Evolutionary conservation across 352 stramenopile genomes (phyloP), one percentile per base, ranked within the genome.

Genomic region (Globisporangium radiosum): DNA sequence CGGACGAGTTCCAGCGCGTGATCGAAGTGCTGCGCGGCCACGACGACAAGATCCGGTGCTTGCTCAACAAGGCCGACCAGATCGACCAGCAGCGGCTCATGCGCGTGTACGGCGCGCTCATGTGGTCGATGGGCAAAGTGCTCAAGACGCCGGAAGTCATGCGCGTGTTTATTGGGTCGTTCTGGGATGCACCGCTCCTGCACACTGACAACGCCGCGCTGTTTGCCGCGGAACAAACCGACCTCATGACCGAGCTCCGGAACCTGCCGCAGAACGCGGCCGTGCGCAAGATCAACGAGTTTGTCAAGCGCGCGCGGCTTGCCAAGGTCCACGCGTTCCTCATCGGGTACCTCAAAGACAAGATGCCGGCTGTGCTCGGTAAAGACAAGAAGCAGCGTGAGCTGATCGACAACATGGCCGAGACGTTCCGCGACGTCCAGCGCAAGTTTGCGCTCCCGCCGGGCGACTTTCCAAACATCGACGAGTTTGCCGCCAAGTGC

Each of bases 11-110:
- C 66, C 97, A 98, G 75, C 86, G 81, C 42, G 94, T 97, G 39
- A 99, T 99, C 71, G 94, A 99, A 70, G 88, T 97, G 8, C 81
- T 99, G 8, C 88, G 92, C 55, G 78, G 95, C 55, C 95, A 99
- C 58, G 96, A 99, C 72, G 97, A 99, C 72, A 99, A 99, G 76
- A 98, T 99, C 60, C 84, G 97, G 9, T 98, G 96, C 67, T 92
- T 99, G 37, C 85, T 99, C 43, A 99, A 99, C 77, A 99, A 99
- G 72, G 96, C 97, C 38, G 97, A 99, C 81, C 90, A 98, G 74
- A 97, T 99, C 54, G 92, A 98, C 72, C 83, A 96, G 60, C 96
- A 99, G 66, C 91, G 98, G 57, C 84, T 99, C 49, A 98, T 99
- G 90, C 84, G 96, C 52, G 95, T 95, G 66, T 98, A 76, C 74